Evolutionary conservation across 768 basidiomycete genomes (phyloP), one percentile per base, ranked within the genome.

Genomic region (Lactifluus pinguis): DNA sequence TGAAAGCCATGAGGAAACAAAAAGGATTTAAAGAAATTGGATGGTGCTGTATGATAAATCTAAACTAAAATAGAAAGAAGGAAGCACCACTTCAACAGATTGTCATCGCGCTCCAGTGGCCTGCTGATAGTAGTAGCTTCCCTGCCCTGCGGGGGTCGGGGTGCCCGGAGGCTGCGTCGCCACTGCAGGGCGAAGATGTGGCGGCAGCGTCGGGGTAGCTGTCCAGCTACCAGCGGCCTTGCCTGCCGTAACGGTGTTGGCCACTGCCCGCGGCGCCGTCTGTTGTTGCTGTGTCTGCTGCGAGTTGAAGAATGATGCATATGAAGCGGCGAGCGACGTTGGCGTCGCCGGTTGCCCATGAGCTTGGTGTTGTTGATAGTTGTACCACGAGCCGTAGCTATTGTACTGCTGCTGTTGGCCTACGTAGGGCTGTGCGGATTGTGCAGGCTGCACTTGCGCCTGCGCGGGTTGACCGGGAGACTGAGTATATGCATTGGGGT

Each of bases 241-340:
- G 19, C 67, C 63, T 2, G 76, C 45, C 68, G 78, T 65, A 29
- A 81, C 80, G 0, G 82, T 83, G 50, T 83, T 83, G 10, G 81
- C 81, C 6, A 83, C 81, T 3, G 79, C 81, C 5, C 81, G 78
- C 56, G 60, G 64, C 25, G 53, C 55, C 8, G 52, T 55, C 30
- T 62, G 67, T 42, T 64, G 55, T 39, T 71, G 72, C 29, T 70
- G 65, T 30, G 70, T 39, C 34, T 57, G 55, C 34, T 61, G 60
- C 45, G 75, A 45, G 64, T 68, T 72, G 61, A 76, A 80, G 57
- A 78, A 79, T 32, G 75, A 69, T 0, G 77, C 74, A 59, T 80
- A 80, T 34, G 74, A 69, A 44, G 72, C 69, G 32, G 77, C 68
- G 9, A 72, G 66, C 25, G 61, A 49, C 14, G 61, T 44, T 7